A percentile compares a stretch with the other conserved stretches of the same genome.
Evolutionary conservation across 441 rosid genomes (phyloP).

Genomic region (Arabidopsis hybrid): DNA sequence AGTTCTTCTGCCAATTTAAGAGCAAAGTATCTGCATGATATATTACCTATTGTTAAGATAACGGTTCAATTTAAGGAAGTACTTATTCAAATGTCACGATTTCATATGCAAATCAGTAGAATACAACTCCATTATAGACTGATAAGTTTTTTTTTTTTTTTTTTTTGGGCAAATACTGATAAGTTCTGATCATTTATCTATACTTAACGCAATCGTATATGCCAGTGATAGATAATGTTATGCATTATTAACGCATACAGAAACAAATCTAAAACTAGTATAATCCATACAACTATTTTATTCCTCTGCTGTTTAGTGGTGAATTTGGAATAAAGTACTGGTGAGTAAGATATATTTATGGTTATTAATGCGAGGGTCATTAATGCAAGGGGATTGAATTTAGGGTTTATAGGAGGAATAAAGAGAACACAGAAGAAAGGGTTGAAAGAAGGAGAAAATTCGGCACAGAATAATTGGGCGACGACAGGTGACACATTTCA

Average conservation of each 20-base stretch:
- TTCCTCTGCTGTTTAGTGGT: conserved; percentile 18
- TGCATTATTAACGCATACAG: background rate
- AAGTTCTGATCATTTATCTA: background rate
- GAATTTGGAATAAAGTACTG: conserved; percentile 29
- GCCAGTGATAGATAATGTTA: conserved; percentile 4
- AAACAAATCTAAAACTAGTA: background rate
- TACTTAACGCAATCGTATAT: conserved; percentile 1
- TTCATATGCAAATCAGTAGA: background rate
- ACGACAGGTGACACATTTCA: conserved; percentile 40
- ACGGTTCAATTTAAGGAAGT: background rate
- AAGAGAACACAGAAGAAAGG: conserved; percentile 25
- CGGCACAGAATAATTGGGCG: conserved; percentile 38
- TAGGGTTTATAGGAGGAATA: conserved; percentile 32
- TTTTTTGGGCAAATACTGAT: no score
- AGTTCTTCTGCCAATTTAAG: background rate
- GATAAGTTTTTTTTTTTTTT: no score
- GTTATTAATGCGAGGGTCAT: conserved; percentile 16
- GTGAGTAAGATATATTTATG: conserved; percentile 19
- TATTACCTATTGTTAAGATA: no score
- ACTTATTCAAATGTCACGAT: background rate
- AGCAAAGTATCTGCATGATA: no score
- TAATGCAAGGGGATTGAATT: conserved; percentile 11
- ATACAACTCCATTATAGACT: conserved; percentile 7
- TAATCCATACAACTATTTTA: conserved; percentile 24
- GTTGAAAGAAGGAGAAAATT: conserved; percentile 19